Conservation (phyloP, 208 protist genomes). For the Acanthamoeba lenticulata region DNA sequence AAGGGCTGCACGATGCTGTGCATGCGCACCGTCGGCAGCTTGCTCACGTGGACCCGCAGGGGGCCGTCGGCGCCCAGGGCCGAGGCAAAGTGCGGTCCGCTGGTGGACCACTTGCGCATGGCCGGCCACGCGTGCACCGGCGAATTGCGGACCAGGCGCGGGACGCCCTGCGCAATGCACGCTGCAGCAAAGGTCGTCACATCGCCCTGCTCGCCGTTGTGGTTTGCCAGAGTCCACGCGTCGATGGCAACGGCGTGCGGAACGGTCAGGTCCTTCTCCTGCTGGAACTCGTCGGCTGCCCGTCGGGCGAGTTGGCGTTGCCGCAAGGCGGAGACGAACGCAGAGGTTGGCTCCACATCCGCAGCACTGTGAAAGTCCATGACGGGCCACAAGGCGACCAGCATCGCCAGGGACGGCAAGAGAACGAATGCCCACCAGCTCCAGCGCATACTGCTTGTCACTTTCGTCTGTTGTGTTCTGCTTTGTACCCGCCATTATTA, state of each 20-base stretch:
- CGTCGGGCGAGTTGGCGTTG: neutral
- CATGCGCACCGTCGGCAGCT: conserved; percentile 24
- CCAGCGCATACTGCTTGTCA: no score
- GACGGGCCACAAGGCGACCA: no score
- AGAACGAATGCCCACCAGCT: no score
- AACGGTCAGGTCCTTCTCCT: neutral
- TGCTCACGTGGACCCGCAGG: conserved; percentile 29
- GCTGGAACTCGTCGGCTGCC: neutral
- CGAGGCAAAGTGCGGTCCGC: neutral
- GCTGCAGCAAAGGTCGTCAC: neutral
- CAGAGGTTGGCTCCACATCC: neutral
- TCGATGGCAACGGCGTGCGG: neutral
- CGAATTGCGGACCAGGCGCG: neutral
- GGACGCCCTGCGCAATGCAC: neutral
- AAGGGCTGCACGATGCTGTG: conserved; percentile 58
- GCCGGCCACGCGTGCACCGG: neutral
- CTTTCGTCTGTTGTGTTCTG: no score
- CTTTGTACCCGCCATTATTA: no score
- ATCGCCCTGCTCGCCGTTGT: neutral
- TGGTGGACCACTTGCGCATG: neutral
- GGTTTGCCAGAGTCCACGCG: neutral
- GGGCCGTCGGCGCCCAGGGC: neutral
- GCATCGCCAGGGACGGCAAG: no score
- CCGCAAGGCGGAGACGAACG: neutral
- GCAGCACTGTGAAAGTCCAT: neutral